Conservation (phyloP, 129 eudicot genomes). For the Tagetes patula region DNA sequence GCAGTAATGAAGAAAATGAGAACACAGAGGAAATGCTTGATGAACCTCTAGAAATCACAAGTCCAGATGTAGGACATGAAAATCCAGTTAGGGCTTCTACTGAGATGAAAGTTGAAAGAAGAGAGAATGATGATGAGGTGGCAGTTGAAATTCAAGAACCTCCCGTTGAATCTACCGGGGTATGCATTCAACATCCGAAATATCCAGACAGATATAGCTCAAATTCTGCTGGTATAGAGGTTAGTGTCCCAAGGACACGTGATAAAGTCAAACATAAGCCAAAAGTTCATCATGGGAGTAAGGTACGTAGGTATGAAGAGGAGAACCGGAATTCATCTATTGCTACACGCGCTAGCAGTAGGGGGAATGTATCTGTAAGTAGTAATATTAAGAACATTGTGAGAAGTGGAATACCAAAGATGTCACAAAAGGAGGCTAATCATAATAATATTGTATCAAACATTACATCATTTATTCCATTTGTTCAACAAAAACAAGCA, state of each 20-base stretch:
- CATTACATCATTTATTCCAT: conserved; percentile 72
- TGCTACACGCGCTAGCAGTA: conserved; percentile 42
- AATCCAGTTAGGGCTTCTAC: conserved; percentile 19
- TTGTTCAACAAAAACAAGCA: conserved; percentile 88
- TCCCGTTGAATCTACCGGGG: background rate
- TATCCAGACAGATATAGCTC: conserved; percentile 38
- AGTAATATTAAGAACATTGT: conserved; percentile 48
- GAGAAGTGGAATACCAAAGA: conserved; percentile 47
- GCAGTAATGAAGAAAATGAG: conserved; percentile 55
- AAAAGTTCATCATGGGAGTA: conserved; percentile 32
- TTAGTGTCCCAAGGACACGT: conserved; percentile 29
- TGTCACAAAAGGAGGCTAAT: conserved; percentile 50
- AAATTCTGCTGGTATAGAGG: conserved; percentile 40
- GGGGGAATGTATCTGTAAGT: conserved; percentile 46
- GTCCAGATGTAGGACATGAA: conserved; percentile 26
- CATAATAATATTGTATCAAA: conserved; percentile 65
- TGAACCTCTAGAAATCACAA: conserved; percentile 37
- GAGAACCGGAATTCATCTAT: conserved; percentile 43
- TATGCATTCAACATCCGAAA: conserved; percentile 20
- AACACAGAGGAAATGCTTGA: conserved; percentile 40
- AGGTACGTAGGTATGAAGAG: conserved; percentile 34
- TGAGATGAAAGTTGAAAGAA: conserved; percentile 16
- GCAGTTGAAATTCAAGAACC: conserved; percentile 22
- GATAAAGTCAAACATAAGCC: conserved; percentile 39
- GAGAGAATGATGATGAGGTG: conserved; percentile 31